phyloP scores from a whole-genome alignment of 371 early-diverging fungal genomes.

The Coemansia sp. region DNA sequence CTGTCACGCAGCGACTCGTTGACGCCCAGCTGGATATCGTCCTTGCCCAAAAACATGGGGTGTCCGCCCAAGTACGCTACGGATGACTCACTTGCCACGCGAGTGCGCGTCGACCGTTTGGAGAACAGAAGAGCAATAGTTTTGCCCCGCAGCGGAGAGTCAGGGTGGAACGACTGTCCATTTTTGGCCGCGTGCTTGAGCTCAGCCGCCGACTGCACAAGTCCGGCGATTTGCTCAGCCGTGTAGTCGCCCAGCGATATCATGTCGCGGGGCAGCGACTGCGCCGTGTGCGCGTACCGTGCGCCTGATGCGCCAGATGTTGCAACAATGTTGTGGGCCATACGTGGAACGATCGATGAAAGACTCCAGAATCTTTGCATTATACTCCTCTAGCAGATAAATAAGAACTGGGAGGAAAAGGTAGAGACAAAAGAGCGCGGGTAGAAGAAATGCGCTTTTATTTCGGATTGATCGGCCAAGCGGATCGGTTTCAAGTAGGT shows the following conservation, averaged over 20 bases:
- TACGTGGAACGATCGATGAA: constrained; percentile 20
- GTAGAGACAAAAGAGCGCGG: not conserved
- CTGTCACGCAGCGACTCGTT: constrained; percentile 91
- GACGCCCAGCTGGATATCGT: constrained; percentile 92
- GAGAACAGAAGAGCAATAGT: constrained; percentile 86
- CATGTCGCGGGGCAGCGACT: constrained; percentile 40
- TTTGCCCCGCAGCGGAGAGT: constrained; percentile 66
- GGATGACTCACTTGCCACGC: constrained; percentile 92
- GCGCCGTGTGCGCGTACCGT: constrained; percentile 9
- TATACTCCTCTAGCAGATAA: not conserved
- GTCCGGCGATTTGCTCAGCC: constrained; percentile 43
- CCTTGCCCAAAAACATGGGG: constrained; percentile 86
- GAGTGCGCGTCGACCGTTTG: constrained; percentile 92
- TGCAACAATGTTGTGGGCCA: constrained; percentile 10
- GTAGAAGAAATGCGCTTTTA: not conserved
- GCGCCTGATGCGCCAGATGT: not conserved
- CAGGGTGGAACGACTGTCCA: constrained; percentile 53
- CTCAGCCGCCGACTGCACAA: constrained; percentile 45
- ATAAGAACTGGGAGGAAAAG: not conserved
- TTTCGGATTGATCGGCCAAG: constrained; percentile 3
- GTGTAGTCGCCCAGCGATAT: constrained; percentile 46
- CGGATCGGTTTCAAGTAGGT: not conserved
- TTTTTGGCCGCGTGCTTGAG: constrained; percentile 54
- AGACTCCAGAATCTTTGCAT: constrained; percentile 30
- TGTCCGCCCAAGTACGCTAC: constrained; percentile 88